Evolutionary conservation across 139 green algal species (phyloP).

Genomic region (Eudorina sp.): DNA sequence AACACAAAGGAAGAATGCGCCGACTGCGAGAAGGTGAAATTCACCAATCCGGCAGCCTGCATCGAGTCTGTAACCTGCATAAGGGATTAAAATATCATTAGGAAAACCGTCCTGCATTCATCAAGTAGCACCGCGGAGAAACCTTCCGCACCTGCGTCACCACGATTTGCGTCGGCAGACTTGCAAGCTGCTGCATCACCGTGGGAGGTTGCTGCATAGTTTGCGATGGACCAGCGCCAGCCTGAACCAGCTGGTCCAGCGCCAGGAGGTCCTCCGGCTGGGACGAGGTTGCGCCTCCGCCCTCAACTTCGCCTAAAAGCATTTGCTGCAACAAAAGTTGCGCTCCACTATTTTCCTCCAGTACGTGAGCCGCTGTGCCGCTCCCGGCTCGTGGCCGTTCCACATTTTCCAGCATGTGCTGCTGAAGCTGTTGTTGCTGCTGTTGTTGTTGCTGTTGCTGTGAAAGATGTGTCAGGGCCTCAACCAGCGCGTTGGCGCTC

Average conservation of each 20-base stretch:
- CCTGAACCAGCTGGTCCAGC: slow-evolving; percentile 10
- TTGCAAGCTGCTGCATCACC: slow-evolving; percentile 35
- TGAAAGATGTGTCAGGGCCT: background rate
- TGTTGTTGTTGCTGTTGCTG: slow-evolving; percentile 34
- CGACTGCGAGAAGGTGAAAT: slow-evolving; percentile 53
- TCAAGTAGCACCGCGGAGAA: background rate
- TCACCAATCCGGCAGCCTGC: slow-evolving; percentile 51
- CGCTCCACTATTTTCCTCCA: slow-evolving; percentile 17
- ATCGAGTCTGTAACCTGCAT: slow-evolving; percentile 43
- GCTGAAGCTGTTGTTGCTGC: slow-evolving; percentile 24
- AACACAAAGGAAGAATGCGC: slow-evolving; percentile 48
- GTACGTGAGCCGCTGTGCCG: background rate
- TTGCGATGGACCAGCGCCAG: background rate
- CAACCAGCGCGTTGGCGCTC: slow-evolving; percentile 40
- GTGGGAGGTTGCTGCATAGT: slow-evolving; percentile 22
- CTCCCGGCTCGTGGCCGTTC: background rate
- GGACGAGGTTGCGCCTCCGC: background rate
- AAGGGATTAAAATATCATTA: background rate
- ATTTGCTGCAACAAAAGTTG: slow-evolving; percentile 36
- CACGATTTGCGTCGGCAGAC: slow-evolving; percentile 11
- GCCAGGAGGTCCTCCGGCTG: slow-evolving; percentile 4
- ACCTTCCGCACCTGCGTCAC: slow-evolving; percentile 9
- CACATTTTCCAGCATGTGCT: slow-evolving; percentile 6
- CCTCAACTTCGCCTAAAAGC: slow-evolving; percentile 20
- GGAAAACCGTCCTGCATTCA: too few species aligned